phyloP scores from a whole-genome alignment of 805 yeast species.

The Yarrowia yakushimensis region DNA sequence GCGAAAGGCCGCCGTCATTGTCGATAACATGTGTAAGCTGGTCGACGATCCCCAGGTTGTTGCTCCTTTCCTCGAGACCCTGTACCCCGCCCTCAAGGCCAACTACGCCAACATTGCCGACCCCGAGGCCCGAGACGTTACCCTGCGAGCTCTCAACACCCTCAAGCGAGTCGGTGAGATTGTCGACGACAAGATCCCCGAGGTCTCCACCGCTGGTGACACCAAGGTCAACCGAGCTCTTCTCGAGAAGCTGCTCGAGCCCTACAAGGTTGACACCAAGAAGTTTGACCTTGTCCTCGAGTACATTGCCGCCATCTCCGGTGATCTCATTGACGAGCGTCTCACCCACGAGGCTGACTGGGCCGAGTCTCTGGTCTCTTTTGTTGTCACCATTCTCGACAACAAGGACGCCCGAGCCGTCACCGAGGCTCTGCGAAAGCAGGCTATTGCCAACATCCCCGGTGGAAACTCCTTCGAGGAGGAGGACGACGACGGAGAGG shows the following conservation, averaged over 20 bases:
- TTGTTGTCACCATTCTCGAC: constrained; percentile 93
- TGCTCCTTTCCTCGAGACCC: constrained; percentile 96
- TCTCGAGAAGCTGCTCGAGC: constrained; percentile 68
- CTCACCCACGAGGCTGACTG: constrained; percentile 87
- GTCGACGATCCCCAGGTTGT: constrained; percentile 99
- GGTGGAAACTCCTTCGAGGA: constrained; percentile 82
- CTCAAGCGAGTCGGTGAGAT: constrained; percentile 98
- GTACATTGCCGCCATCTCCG: constrained; percentile 94
- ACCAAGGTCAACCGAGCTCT: constrained; percentile 78
- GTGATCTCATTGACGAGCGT: constrained; percentile 99
- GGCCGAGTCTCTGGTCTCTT: constrained; percentile 85
- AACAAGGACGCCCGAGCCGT: constrained; percentile 85
- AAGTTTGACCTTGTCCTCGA: constrained; percentile 76
- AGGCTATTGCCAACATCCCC: constrained; percentile 97
- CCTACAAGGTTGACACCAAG: constrained; percentile 55
- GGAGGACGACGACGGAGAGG: constrained; percentile 99
- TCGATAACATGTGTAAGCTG: constrained; percentile 99
- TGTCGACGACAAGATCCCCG: constrained; percentile 88
- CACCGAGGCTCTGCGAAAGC: constrained; percentile 91
- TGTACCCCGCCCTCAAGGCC: constrained; percentile 93
- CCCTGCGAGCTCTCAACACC: constrained; percentile 94
- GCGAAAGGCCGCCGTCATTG: constrained; percentile 99
- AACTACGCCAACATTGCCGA: constrained; percentile 97
- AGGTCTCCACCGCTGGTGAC: constrained; percentile 99
- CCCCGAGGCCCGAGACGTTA: constrained; percentile 99